Base-by-base conservation (phyloP, 2,329 filamentous ascomycete genomes). In the Macrophomina phaseolina region DNA sequence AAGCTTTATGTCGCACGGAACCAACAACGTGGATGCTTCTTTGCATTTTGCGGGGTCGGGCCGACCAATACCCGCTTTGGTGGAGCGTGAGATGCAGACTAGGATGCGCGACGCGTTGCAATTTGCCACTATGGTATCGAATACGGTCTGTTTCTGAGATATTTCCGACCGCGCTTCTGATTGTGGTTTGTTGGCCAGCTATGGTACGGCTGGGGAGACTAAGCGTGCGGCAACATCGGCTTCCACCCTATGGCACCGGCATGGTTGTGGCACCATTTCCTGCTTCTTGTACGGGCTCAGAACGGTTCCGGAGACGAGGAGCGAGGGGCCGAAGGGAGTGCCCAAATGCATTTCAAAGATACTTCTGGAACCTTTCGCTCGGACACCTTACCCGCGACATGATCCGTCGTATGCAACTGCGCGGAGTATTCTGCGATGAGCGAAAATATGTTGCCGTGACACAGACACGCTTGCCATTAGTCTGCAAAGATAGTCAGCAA, bases 11-110 rank as follows among this genome's bases (percentile, higher is more conserved):
- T 49, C 12, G 32, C 34, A 51, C 58, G 18, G 32, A 38, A 23
- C 45, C 42, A 12, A 30, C 12, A 34, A 8, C 6, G 16, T 18
- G 58, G 45, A 32, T 49, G 9, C 32, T 62, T 49, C 42, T 32
- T 12, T 38, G 58, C 45, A 49, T 49, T 62, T 48, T 62, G 58
- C 58, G 58, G 58, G 58, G 58, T 62, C 58, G 45, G 58, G 16
- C 58, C 45, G 58, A 40, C 42, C 42, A 62, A 62, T 49, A 38
- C 42, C 58, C 58, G 58, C 45, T 51, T 30, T 62, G 58, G 32
- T 45, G 42, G 7, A 4, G 40, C 56, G n/a, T 36, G 3, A 11
- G n/a, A 32, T 38, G 42, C 28, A 48, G 45, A 34, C 28, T 7
- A 6, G n/a, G 16, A 48, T 7, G 45, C 14, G 12, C n/a, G 40